Percentiles rank a stretch among this genome's conserved stretches.
Evolutionary conservation across 495 filamentous ascomycete species (phyloP).

Genomic region (Neurospora tetrasperma): DNA sequence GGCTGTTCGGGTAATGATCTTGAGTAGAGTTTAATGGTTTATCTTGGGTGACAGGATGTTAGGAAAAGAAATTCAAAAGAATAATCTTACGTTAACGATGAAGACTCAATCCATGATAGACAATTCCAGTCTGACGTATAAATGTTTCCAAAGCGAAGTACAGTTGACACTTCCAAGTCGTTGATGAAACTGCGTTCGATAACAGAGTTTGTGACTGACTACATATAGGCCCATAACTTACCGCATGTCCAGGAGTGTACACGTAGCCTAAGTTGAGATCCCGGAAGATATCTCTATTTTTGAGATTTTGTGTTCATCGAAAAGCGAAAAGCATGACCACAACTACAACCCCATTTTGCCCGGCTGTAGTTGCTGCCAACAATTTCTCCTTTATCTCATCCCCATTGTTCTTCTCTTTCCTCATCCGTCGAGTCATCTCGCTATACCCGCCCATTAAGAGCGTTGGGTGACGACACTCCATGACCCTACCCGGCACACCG

Average conservation of each 20-base stretch:
- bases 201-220: neutral
- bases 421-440: neutral
- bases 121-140: neutral
- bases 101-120: neutral
- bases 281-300: neutral
- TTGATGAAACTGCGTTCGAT: neutral
- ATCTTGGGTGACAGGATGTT: neutral
- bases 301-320: neutral
- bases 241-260: neutral
- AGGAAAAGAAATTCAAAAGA: neutral
- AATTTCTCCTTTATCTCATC: neutral
- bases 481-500: no score
- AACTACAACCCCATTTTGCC: neutral
- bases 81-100: neutral
- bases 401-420: neutral
- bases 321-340: neutral
- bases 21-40: neutral
- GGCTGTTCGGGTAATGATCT: neutral
- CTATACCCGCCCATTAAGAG: neutral
- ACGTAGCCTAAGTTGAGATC: no score
- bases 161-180: neutral
- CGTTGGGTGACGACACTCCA: neutral
- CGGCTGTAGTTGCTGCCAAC: neutral
- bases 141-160: neutral
- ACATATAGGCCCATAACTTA: neutral